phyloP scores from a whole-genome alignment of 768 basidiomycete genomes.

The Pisolithus tinctorius region DNA sequence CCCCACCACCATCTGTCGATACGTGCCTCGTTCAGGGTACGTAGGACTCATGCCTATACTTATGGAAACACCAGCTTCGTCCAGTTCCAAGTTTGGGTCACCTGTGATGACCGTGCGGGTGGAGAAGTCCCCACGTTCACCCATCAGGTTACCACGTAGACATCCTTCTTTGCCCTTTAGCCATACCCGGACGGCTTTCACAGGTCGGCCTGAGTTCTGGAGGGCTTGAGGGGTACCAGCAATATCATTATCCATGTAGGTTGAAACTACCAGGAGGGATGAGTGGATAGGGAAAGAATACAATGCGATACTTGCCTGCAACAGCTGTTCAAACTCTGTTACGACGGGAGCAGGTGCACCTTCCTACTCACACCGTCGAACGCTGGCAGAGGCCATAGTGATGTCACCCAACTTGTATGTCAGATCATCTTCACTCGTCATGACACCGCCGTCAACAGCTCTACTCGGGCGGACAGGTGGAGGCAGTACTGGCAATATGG shows the following conservation, averaged over 20 bases:
- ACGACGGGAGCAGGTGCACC: conserved; percentile 95
- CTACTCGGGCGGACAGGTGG: too few relatives aligned
- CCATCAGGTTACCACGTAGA: conserved; percentile 97
- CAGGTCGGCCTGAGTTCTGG: conserved; percentile 96
- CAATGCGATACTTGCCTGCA: conserved; percentile 61
- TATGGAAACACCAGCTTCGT: conserved; percentile 93
- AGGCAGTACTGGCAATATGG: too few relatives aligned
- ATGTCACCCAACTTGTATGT: conserved; percentile 91
- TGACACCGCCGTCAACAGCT: too few relatives aligned
- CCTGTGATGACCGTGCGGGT: conserved; percentile 99
- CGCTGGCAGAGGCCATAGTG: conserved; percentile 89
- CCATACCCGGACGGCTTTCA: conserved; percentile 96
- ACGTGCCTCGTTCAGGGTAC: conserved; percentile 88
- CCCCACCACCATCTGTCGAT: neutral
- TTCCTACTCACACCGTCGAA: conserved; percentile 89
- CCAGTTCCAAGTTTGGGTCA: conserved; percentile 93
- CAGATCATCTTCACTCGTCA: too few relatives aligned
- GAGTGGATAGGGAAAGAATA: neutral
- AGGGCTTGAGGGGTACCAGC: too few relatives aligned
- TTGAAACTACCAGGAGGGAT: conserved; percentile 67
- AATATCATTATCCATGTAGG: conserved; percentile 99
- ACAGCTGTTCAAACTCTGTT: conserved; percentile 90
- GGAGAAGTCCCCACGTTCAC: conserved; percentile 98
- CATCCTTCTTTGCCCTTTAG: conserved; percentile 99
- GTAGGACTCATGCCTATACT: conserved; percentile 98